Percentiles rank a stretch among this genome's conserved stretches.
phyloP scores from a whole-genome alignment of 805 yeast genomes.

The Hanseniaspora nectarophila region DNA sequence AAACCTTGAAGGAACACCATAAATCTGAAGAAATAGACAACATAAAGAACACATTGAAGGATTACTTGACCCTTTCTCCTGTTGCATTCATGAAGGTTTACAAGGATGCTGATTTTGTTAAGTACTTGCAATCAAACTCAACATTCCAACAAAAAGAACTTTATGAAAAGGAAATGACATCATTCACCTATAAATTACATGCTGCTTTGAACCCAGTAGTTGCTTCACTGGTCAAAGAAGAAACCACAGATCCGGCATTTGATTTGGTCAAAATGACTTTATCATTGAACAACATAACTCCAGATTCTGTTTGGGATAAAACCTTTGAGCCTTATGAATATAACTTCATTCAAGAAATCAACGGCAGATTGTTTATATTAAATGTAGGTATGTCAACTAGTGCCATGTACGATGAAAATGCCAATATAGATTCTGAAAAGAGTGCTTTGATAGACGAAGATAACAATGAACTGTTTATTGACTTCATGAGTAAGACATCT shows the following conservation, averaged over 20 bases:
- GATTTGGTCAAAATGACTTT: neutral
- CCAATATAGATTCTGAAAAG: neutral
- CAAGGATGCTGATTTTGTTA: constrained; percentile 1
- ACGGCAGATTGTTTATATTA: neutral
- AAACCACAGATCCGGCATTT: neutral
- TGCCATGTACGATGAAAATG: neutral
- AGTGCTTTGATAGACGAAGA: neutral
- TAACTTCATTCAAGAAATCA: constrained; percentile 1
- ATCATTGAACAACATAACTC: neutral
- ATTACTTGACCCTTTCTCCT: constrained; percentile 4
- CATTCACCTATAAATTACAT: neutral
- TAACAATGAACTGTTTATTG: neutral
- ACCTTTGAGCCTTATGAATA: neutral
- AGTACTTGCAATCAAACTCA: neutral
- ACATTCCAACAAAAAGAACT: neutral
- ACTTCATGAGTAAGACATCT: neutral
- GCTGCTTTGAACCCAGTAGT: neutral
- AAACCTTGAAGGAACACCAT: neutral
- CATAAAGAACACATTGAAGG: neutral
- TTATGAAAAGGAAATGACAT: neutral
- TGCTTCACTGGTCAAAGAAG: neutral
- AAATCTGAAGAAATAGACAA: neutral
- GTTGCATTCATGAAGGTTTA: neutral
- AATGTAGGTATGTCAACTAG: neutral
- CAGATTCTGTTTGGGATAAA: neutral